Conservation (phyloP, 83 land plant genomes). For the Picea engelmannii region DNA sequence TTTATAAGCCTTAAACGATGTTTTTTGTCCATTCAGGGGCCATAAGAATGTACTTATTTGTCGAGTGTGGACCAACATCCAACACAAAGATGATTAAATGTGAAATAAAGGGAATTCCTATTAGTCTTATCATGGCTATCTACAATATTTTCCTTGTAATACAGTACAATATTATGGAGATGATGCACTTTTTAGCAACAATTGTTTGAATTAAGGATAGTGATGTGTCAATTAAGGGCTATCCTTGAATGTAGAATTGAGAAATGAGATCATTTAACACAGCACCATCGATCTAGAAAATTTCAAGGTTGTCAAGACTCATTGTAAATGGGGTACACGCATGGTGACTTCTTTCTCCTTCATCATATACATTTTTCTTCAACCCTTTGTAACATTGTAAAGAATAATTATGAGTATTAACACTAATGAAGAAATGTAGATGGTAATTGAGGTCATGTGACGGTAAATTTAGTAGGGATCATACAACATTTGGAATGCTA, state of each 20-base stretch:
- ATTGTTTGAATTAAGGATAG: slow-evolving; percentile 52
- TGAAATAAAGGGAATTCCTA: no score
- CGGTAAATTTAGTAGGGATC: no score
- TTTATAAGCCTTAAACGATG: no score
- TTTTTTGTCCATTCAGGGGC: no score
- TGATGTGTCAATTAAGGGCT: slow-evolving; percentile 44
- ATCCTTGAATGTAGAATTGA: slow-evolving; percentile 30
- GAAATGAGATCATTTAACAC: slow-evolving; percentile 34
- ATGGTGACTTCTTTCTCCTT: background rate
- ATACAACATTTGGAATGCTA: no score
- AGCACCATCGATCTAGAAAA: slow-evolving; percentile 41
- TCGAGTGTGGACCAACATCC: no score
- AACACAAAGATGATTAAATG: no score
- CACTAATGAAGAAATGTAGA: no score
- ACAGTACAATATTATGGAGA: slow-evolving; percentile 45
- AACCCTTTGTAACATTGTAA: background rate
- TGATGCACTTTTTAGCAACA: slow-evolving; percentile 33
- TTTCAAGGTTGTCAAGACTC: slow-evolving; percentile 48
- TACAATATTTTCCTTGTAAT: background rate
- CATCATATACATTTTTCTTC: background rate
- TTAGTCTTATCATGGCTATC: background rate
- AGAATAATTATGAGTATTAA: background rate
- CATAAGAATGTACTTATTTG: no score
- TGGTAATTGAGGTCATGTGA: no score
- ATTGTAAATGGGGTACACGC: slow-evolving; percentile 36